Percentiles rank a stretch among this genome's conserved stretches.
Evolutionary conservation across 2,329 filamentous ascomycete species (phyloP).

Genomic region (Botrytis aclada): DNA sequence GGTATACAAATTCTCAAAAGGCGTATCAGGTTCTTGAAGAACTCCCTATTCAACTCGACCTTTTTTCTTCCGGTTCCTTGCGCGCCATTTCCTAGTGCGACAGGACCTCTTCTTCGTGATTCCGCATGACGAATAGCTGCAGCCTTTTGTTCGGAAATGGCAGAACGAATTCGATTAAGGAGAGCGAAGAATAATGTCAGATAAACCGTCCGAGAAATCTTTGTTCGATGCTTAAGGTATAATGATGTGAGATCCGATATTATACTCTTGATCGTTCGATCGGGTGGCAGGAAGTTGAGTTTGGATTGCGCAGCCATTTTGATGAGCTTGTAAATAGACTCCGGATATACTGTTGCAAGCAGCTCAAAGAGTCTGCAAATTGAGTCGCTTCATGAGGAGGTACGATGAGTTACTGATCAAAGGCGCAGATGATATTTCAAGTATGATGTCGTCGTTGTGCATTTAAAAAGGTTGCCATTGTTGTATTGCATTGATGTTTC

Average conservation of each 20-base stretch:
- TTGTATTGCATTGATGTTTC: conserved; percentile 1
- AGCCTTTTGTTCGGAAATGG: conserved; percentile 89
- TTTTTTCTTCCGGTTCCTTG: conserved; percentile 58
- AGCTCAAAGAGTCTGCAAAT: conserved; percentile 13
- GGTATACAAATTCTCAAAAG: conserved; percentile 86
- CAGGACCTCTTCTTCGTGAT: conserved; percentile 52
- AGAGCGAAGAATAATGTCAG: conserved; percentile 77
- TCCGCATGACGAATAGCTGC: conserved; percentile 68
- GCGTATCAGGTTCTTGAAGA: conserved; percentile 64
- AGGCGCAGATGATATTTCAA: neutral
- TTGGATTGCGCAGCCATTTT: conserved; percentile 75
- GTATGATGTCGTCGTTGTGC: conserved; percentile 5
- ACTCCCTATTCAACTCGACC: conserved; percentile 89
- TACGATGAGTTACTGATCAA: neutral
- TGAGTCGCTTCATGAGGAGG: conserved; percentile 10
- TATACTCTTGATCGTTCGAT: conserved; percentile 62
- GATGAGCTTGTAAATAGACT: conserved; percentile 4
- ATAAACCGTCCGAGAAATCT: conserved; percentile 81
- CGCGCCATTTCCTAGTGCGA: conserved; percentile 40
- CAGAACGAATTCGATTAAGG: conserved; percentile 83
- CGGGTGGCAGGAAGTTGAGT: conserved; percentile 63
- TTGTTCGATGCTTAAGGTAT: conserved; percentile 76
- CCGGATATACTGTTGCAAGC: conserved; percentile 8
- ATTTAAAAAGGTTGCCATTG: conserved; percentile 2
- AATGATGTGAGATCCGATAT: conserved; percentile 65